phyloP scores from a whole-genome alignment of 75 land plant species.

The Isoetes taiwanensis region DNA sequence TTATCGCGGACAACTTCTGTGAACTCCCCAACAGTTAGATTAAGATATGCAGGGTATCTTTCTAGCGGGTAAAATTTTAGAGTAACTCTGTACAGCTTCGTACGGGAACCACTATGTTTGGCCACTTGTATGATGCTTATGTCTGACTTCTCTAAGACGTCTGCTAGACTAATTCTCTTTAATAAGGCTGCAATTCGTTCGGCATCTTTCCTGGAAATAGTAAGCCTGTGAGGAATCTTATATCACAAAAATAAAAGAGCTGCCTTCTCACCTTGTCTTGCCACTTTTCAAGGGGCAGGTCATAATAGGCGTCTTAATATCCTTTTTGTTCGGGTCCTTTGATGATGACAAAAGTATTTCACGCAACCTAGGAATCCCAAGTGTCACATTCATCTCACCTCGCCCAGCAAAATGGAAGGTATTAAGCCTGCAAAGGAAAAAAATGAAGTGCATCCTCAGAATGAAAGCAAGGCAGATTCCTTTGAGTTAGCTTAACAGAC shows the following conservation, averaged over 20 bases:
- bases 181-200: slow-evolving; percentile 48
- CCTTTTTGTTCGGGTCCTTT: background rate
- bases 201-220: slow-evolving; percentile 57
- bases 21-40: slow-evolving; percentile 36
- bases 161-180: slow-evolving; percentile 50
- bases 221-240: background rate
- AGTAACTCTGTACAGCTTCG: slow-evolving; percentile 45
- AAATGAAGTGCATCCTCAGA: background rate
- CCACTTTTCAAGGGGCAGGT: slow-evolving; percentile 58
- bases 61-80: slow-evolving; percentile 38
- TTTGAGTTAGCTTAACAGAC: too few species aligned
- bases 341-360: slow-evolving; percentile 85
- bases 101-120: slow-evolving; percentile 9
- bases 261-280: slow-evolving; percentile 39
- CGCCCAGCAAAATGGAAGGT: slow-evolving; percentile 97
- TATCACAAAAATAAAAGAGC: background rate
- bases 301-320: slow-evolving; percentile 83
- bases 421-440: slow-evolving; percentile 53
- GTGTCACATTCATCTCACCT: slow-evolving; percentile 95
- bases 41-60: slow-evolving; percentile 28
- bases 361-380: slow-evolving; percentile 88
- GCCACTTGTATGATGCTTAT: slow-evolving; percentile 41
- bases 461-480: background rate
- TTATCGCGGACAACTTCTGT: slow-evolving; percentile 14
- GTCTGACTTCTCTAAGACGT: slow-evolving; percentile 61